phyloP scores from a whole-genome alignment of 805 yeast species.

The Torulaspora microellipsoides region DNA sequence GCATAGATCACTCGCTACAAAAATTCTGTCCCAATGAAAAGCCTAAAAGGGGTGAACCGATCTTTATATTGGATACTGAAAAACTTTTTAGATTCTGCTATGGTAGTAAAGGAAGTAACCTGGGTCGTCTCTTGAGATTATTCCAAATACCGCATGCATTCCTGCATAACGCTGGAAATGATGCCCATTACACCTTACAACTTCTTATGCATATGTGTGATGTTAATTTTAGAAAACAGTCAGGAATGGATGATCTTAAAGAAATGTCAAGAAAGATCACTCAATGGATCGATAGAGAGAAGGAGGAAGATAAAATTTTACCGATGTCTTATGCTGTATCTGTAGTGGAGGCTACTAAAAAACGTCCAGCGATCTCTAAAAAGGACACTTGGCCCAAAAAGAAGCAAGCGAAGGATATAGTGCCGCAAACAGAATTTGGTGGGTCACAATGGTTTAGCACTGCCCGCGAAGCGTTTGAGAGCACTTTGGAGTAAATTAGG shows the following conservation, averaged over 20 bases:
- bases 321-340: slow-evolving; percentile 29
- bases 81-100: slow-evolving; percentile 39
- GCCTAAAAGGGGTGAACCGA: slow-evolving; percentile 3
- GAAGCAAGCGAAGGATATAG: slow-evolving; percentile 17
- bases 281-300: slow-evolving; percentile 21
- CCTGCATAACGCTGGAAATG: slow-evolving; percentile 70
- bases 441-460: slow-evolving; percentile 24
- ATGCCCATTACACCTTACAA: slow-evolving; percentile 57
- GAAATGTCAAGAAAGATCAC: slow-evolving; percentile 17
- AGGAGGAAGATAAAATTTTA: slow-evolving; percentile 23
- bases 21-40: background rate
- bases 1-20: slow-evolving; percentile 9
- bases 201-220: slow-evolving; percentile 50
- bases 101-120: slow-evolving; percentile 40
- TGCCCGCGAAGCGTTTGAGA: slow-evolving; percentile 23
- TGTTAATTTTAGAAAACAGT: slow-evolving; percentile 26
- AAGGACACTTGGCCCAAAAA: slow-evolving; percentile 1
- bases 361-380: background rate
- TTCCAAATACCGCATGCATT: slow-evolving; percentile 52
- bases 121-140: slow-evolving; percentile 44
- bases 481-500: slow-evolving; percentile 10
- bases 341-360: slow-evolving; percentile 9
- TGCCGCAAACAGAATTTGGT: slow-evolving; percentile 32
- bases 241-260: slow-evolving; percentile 26
- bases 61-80: slow-evolving; percentile 44